Evolutionary conservation across 1,139 yeast genomes (phyloP).

Genomic region (Meyerozyma smithsonii): DNA sequence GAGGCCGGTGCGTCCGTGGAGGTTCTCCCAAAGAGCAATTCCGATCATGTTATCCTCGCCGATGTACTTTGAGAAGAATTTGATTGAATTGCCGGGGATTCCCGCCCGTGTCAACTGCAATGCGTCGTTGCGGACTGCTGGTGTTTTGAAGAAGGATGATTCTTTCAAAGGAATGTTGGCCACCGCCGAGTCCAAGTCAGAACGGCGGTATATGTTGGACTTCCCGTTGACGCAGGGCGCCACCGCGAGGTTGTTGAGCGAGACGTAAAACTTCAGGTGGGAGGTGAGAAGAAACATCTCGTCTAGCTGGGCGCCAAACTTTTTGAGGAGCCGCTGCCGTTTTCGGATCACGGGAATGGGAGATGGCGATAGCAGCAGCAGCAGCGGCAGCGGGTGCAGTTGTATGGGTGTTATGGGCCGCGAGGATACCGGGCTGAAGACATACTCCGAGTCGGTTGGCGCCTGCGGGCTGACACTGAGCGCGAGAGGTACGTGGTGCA

Average conservation of each 20-base stretch:
- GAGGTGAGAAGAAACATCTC: slow-evolving; percentile 83
- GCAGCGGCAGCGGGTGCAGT: neutral
- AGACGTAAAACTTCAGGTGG: slow-evolving; percentile 79
- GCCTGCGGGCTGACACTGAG: slow-evolving; percentile 26
- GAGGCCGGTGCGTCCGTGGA: slow-evolving; percentile 68
- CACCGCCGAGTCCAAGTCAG: slow-evolving; percentile 68
- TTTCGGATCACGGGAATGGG: no score
- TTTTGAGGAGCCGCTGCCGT: slow-evolving; percentile 18
- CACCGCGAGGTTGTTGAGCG: slow-evolving; percentile 67
- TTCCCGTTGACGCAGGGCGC: slow-evolving; percentile 96
- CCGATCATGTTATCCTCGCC: slow-evolving; percentile 96
- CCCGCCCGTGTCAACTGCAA: neutral
- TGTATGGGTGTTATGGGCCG: neutral
- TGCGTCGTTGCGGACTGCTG: slow-evolving; percentile 1
- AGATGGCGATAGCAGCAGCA: slow-evolving; percentile 2
- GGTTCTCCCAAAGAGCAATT: slow-evolving; percentile 72
- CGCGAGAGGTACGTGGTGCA: slow-evolving; percentile 78
- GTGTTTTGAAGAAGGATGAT: slow-evolving; percentile 29
- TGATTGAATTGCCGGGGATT: slow-evolving; percentile 53
- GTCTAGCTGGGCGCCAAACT: slow-evolving; percentile 68
- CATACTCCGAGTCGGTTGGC: slow-evolving; percentile 17
- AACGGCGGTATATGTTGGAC: slow-evolving; percentile 69
- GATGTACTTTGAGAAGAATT: slow-evolving; percentile 72
- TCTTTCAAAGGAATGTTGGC: slow-evolving; percentile 22
- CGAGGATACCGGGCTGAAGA: slow-evolving; percentile 14